Percentiles rank a stretch among this genome's conserved stretches.
Conservation (phyloP, 495 filamentous ascomycete species). For the Podospora tetraspora region DNA sequence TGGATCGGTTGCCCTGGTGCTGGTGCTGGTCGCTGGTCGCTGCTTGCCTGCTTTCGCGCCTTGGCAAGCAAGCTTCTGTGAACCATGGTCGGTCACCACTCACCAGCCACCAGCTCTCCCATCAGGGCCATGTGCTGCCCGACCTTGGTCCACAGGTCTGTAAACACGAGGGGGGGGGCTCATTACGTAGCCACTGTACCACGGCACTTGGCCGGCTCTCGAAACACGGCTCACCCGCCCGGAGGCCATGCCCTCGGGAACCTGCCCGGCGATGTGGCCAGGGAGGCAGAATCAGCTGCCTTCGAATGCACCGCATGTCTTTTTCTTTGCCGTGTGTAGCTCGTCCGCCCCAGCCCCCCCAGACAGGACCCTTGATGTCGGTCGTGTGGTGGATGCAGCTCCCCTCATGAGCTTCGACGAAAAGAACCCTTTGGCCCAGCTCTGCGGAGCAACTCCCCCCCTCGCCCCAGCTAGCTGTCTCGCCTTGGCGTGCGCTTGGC, state of each 20-base stretch:
- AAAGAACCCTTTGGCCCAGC: not conserved
- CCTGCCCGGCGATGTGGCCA: not conserved
- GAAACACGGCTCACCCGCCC: slow-evolving; percentile 16
- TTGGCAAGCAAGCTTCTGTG: not conserved
- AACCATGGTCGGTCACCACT: not conserved
- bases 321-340: not conserved
- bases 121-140: slow-evolving; percentile 6
- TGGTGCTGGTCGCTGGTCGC: slow-evolving; percentile 3
- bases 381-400: slow-evolving; percentile 11
- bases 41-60: not conserved
- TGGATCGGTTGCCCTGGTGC: slow-evolving; percentile 6
- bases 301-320: slow-evolving; percentile 8
- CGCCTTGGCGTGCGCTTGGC: not conserved
- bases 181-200: slow-evolving; percentile 7
- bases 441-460: slow-evolving; percentile 2
- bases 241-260: slow-evolving; percentile 3
- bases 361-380: not conserved
- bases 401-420: not conserved
- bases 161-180: not conserved
- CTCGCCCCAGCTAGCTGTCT: not conserved
- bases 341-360: slow-evolving; percentile 2
- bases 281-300: not conserved
- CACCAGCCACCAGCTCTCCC: not conserved
- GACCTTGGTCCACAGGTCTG: not conserved
- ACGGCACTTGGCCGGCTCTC: slow-evolving; percentile 17